Evolutionary conservation across 148 eudicot species (phyloP).

Genomic region (Spergularia marina): DNA sequence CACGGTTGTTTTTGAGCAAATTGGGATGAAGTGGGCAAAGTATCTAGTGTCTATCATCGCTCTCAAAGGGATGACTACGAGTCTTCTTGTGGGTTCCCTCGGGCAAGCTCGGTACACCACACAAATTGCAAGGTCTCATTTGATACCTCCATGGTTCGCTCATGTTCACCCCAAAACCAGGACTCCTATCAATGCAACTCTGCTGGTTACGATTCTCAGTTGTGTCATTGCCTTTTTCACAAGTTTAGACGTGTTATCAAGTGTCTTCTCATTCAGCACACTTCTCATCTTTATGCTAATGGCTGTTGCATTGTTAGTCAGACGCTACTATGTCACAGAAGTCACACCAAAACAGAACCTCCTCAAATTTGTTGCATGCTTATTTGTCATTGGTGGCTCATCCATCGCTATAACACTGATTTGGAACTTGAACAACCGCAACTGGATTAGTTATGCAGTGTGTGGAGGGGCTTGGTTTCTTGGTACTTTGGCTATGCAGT

Average conservation of each 20-base stretch:
- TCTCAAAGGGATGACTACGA: conserved; percentile 89
- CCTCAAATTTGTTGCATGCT: conserved; percentile 43
- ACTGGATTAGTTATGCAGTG: conserved; percentile 57
- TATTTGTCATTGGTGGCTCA: conserved; percentile 47
- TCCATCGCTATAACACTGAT: conserved; percentile 53
- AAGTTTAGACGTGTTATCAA: conserved; percentile 80
- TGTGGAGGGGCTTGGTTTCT: conserved; percentile 51
- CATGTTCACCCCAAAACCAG: conserved; percentile 77
- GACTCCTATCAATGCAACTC: conserved; percentile 78
- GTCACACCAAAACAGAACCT: conserved; percentile 44
- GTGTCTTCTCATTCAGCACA: conserved; percentile 77
- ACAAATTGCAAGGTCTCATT: conserved; percentile 87
- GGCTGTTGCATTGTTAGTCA: conserved; percentile 83
- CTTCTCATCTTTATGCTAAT: conserved; percentile 89
- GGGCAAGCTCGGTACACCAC: conserved; percentile 94
- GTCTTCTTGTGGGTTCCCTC: conserved; percentile 74
- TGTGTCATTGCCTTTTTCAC: conserved; percentile 69
- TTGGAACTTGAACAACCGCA: conserved; percentile 43
- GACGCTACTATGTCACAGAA: conserved; percentile 74
- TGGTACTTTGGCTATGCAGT: conserved; percentile 59
- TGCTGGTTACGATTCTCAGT: conserved; percentile 60
- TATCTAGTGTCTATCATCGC: conserved; percentile 76
- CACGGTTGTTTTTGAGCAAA: conserved; percentile 58
- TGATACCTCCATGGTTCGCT: conserved; percentile 95
- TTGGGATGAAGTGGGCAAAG: conserved; percentile 93